Evolutionary conservation across 768 basidiomycete genomes (phyloP).

Genomic region (Auriscalpium microsporum): DNA sequence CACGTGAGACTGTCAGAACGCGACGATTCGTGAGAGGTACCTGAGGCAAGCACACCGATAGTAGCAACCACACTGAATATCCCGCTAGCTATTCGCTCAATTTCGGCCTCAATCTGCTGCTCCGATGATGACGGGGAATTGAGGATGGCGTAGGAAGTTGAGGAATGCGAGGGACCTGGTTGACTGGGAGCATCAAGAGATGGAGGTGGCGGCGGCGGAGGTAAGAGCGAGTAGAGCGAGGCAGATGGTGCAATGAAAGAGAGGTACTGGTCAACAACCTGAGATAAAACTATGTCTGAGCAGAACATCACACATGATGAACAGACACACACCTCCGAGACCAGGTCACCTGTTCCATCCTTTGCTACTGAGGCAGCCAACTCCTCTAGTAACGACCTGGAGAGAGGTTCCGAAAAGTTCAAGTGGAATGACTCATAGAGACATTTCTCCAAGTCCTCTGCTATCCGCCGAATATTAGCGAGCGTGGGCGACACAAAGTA

Average conservation of each 20-base stretch:
- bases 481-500: conserved; percentile 94
- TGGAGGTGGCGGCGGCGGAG: conserved; percentile 38
- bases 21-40: background rate
- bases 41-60: conserved; percentile 44
- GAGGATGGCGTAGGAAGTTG: conserved; percentile 74
- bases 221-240: conserved; percentile 84
- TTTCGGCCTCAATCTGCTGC: conserved; percentile 85
- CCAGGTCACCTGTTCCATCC: conserved; percentile 73
- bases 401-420: conserved; percentile 90
- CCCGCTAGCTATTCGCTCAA: conserved; percentile 84
- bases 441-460: conserved; percentile 82
- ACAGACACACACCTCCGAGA: conserved; percentile 52
- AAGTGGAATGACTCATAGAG: conserved; percentile 92
- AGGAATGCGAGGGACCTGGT: conserved; percentile 25
- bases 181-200: conserved; percentile 24
- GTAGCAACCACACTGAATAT: conserved; percentile 89
- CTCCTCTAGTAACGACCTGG: conserved; percentile 86
- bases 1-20: background rate
- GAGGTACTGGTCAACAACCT: conserved; percentile 95
- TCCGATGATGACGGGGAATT: conserved; percentile 90
- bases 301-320: background rate
- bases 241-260: conserved; percentile 93
- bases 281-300: conserved; percentile 12
- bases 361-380: conserved; percentile 82
- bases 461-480: conserved; percentile 80